Base-by-base conservation (phyloP, 345 rosid species). In the Durio zibethinus region DNA sequence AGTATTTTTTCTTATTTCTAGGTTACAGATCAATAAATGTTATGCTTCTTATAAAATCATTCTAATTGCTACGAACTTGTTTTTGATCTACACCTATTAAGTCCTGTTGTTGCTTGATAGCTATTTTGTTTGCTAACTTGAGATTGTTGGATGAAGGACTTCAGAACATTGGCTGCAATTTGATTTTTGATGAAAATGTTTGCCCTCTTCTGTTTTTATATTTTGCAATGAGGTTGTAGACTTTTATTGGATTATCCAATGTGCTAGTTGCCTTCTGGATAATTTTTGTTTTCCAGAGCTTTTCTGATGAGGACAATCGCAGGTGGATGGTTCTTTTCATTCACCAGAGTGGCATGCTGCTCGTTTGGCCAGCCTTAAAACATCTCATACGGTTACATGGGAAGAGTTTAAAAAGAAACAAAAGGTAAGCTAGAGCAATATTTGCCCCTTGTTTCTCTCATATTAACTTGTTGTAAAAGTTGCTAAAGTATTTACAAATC, bases 301-400 rank as follows among this genome's bases (percentile, higher is more conserved):
- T 85, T 90, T 86, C 96, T 95, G 96, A 95, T 91, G 95, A 89
- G 98, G 94, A 77, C 82, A 79, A 88, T 95, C 60, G 73, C 98
- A 95, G 99, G 98, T 95, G 98, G 99, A 95, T 93, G 98, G 98
- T 90, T 95, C 99, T 82, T 95, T 95, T 93, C 99, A 95, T 93
- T 87, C 99, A 88, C 99, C 99, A 95, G 98, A 86, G 87, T 94
- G 98, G 98, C 98, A 94, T 90, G 98, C 98, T 91, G 98, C 98
- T 87, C 98, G 98, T 86, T 89, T 95, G 90, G 97, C 96, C 62
- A 88, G 96, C 89, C 99, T 95, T 80, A 95, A 90, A 78, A 95
- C 97, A 29, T 89, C 99, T 48, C 96, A 95, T 72, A 95, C 99
- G 0, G 62, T 95, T 70, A 95, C 99, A 50, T 95, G 98, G 98